Conservation (phyloP, 2,329 filamentous ascomycete genomes). For the Capronia americana region DNA sequence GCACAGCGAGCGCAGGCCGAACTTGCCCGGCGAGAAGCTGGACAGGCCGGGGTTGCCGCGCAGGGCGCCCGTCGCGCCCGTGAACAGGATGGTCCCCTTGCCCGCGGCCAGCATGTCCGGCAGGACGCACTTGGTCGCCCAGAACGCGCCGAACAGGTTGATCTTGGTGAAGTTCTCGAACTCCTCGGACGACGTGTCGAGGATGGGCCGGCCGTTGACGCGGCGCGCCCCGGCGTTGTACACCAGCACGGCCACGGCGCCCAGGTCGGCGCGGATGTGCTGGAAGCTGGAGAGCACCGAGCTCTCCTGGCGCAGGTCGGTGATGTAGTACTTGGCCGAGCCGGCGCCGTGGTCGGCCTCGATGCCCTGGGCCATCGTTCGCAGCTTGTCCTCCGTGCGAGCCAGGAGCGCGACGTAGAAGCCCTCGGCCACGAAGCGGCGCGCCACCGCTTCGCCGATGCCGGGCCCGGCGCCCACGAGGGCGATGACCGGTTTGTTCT, state of each 20-base stretch:
- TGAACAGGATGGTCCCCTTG: constrained; percentile 35
- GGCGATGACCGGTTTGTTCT: constrained; percentile 35
- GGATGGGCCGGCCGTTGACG: constrained; percentile 34
- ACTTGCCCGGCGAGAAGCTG: constrained; percentile 43
- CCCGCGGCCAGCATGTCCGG: constrained; percentile 35
- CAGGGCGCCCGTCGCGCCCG: constrained; percentile 34
- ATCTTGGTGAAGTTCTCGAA: constrained; percentile 38
- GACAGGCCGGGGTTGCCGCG: constrained; percentile 34
- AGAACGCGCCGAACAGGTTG: constrained; percentile 38
- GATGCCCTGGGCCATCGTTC: constrained; percentile 32
- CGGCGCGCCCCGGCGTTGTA: constrained; percentile 36
- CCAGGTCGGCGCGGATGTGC: constrained; percentile 29
- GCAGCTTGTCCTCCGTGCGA: constrained; percentile 35
- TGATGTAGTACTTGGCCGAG: constrained; percentile 34
- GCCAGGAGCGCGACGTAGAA: constrained; percentile 34
- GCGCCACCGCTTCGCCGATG: constrained; percentile 36
- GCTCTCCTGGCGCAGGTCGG: constrained; percentile 29
- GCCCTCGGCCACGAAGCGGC: constrained; percentile 34
- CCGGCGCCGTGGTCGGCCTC: constrained; percentile 27
- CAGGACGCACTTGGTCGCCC: constrained; percentile 35
- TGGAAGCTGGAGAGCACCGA: constrained; percentile 31
- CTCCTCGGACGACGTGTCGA: constrained; percentile 35
- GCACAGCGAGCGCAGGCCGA: constrained; percentile 58
- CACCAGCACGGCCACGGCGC: constrained; percentile 31
- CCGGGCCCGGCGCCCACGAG: constrained; percentile 36